Conservation (phyloP, 208 protist genomes). For the Acanthamoeba castellanii region DNA sequence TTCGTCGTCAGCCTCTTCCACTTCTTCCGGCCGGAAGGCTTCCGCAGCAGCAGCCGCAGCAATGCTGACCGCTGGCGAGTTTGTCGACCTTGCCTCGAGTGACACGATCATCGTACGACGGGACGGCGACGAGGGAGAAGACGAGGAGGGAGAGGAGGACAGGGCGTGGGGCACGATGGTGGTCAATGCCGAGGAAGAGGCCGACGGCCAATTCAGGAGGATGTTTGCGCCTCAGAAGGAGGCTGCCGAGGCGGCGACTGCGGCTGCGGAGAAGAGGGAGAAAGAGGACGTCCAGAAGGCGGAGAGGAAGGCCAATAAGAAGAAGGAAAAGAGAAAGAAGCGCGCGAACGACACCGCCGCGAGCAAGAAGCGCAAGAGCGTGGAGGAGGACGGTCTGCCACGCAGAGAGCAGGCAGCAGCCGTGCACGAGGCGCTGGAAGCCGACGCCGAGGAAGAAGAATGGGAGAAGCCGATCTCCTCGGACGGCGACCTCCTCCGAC, state of each 20-base stretch:
- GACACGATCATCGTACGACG: conserved; percentile 21
- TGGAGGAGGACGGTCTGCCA: neutral
- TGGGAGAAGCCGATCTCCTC: neutral
- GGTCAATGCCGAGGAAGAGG: conserved; percentile 31
- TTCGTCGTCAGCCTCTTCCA: neutral
- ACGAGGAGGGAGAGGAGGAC: neutral
- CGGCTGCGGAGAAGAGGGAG: neutral
- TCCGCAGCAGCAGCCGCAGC: neutral
- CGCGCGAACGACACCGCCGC: neutral
- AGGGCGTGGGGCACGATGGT: conserved; percentile 55
- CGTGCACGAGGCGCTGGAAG: no score
- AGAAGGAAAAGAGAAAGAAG: conserved; percentile 4
- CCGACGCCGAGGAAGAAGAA: neutral
- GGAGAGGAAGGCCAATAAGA: neutral
- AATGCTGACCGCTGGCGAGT: conserved; percentile 3
- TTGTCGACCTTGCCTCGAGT: conserved; percentile 1
- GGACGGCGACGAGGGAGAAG: neutral
- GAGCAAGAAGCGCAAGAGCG: conserved; percentile 48
- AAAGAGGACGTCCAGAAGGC: neutral
- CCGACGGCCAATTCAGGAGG: conserved; percentile 15
- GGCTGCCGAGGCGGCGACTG: neutral
- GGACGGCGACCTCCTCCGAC: neutral
- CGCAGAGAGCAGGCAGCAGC: no score
- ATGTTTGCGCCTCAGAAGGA: neutral
- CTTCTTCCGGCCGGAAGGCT: neutral